Percentiles rank a stretch among this genome's conserved stretches.
These are phyloP conservation scores for Russula emetica DNA, from an alignment of 768 basidiomycete genomes.

Conservation along the genomic window DNA sequence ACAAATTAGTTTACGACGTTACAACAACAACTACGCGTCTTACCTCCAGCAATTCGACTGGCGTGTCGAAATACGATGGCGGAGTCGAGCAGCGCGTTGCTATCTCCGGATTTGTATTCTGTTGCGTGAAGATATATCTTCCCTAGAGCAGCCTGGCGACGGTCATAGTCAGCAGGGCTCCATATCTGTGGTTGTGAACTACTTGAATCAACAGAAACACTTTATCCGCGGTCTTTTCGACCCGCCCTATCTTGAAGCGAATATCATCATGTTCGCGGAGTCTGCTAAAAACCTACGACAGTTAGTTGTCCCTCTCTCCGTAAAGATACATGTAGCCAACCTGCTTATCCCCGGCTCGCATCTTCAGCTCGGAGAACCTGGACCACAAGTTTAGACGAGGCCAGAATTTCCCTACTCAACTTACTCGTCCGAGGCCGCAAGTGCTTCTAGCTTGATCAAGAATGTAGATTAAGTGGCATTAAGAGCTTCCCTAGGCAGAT, in stretches of 20 bases:
- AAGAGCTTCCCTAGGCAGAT: not conserved
- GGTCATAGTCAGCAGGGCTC: conserved; percentile 19
- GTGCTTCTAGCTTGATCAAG: conserved; percentile 26
- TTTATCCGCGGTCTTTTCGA: conserved; percentile 71
- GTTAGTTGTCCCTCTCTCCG: not conserved
- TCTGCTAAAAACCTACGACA: conserved; percentile 53
- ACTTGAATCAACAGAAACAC: conserved; percentile 79
- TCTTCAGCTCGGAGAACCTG: conserved; percentile 63
- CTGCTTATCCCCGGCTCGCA: conserved; percentile 72
- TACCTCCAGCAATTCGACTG: conserved; percentile 71
- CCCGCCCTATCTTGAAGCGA: conserved; percentile 67
- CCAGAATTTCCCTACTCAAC: not conserved
- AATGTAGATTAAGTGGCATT: not conserved
- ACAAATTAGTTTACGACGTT: not conserved
- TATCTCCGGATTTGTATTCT: conserved; percentile 69
- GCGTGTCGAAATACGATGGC: conserved; percentile 70
- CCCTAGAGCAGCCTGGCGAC: conserved; percentile 59
- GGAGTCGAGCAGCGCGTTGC: conserved; percentile 68
- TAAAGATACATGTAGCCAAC: conserved; percentile 36
- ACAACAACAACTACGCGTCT: conserved; percentile 7
- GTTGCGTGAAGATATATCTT: conserved; percentile 62
- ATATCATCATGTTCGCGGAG: conserved; percentile 71
- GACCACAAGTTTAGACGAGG: not conserved
- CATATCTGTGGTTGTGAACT: not conserved
- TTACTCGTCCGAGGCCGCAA: conserved; percentile 32